These are phyloP conservation scores for Paraconiothyrium brasiliense DNA, from an alignment of 2,329 filamentous ascomycete species.

Conservation along the genomic window DNA sequence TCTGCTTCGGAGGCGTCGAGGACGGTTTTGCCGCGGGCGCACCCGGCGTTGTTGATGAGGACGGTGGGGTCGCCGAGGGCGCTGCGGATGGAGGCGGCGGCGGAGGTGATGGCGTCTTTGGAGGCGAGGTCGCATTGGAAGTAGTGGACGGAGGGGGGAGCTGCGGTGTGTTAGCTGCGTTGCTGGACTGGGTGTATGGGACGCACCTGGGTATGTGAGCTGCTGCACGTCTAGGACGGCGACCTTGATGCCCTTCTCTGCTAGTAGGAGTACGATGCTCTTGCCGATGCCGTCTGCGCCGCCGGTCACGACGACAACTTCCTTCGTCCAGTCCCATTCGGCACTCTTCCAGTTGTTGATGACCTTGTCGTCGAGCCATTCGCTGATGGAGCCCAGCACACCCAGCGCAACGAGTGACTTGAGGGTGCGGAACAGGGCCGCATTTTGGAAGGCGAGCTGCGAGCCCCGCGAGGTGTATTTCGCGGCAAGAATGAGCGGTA, in stretches of 20 bases:
- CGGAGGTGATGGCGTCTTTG: slow-evolving; percentile 60
- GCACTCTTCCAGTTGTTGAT: slow-evolving; percentile 63
- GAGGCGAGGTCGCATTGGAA: slow-evolving; percentile 76
- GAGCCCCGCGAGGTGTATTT: slow-evolving; percentile 71
- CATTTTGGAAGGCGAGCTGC: slow-evolving; percentile 58
- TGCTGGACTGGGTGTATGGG: background rate
- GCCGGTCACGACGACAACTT: slow-evolving; percentile 78
- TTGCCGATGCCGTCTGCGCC: slow-evolving; percentile 79
- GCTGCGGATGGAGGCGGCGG: slow-evolving; percentile 63
- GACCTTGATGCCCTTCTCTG: slow-evolving; percentile 71
- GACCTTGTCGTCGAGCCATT: slow-evolving; percentile 61
- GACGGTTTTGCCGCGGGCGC: slow-evolving; percentile 69
- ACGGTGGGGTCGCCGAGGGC: slow-evolving; percentile 72
- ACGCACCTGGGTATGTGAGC: slow-evolving; percentile 61
- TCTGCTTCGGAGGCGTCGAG: slow-evolving; percentile 66
- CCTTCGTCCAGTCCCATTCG: slow-evolving; percentile 71
- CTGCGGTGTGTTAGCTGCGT: slow-evolving; percentile 35
- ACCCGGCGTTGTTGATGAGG: slow-evolving; percentile 77
- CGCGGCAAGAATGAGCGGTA: slow-evolving; percentile 70
- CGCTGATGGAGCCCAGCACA: slow-evolving; percentile 59
- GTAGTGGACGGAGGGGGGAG: slow-evolving; percentile 67
- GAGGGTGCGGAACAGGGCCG: slow-evolving; percentile 64
- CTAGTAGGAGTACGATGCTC: slow-evolving; percentile 71
- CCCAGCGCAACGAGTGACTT: slow-evolving; percentile 64
- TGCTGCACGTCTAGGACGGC: slow-evolving; percentile 76